Percentiles rank a stretch among this genome's conserved stretches.
phyloP scores from a whole-genome alignment of 2,329 filamentous ascomycete species.

The Colletotrichum lentis region DNA sequence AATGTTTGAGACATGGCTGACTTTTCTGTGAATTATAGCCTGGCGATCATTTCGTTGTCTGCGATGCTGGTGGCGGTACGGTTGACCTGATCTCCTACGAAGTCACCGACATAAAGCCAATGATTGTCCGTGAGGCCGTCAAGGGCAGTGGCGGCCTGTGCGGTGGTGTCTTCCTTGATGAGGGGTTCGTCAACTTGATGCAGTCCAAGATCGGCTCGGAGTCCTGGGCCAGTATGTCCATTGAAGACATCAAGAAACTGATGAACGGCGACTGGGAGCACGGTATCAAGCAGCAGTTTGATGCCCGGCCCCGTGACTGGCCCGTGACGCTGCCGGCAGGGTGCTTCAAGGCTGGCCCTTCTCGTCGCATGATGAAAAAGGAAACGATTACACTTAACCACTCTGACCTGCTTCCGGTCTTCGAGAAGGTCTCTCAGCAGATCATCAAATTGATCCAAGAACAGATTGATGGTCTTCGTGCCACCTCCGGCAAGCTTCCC shows the following conservation, averaged over 20 bases:
- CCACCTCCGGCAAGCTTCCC: constrained; percentile 36
- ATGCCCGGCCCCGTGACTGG: constrained; percentile 32
- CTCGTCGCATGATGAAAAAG: constrained; percentile 1
- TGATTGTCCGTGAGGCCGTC: constrained; percentile 49
- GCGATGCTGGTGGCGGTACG: constrained; percentile 51
- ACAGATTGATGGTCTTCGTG: constrained; percentile 41
- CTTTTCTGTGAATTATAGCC: neutral
- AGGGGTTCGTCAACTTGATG: constrained; percentile 47
- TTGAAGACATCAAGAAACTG: neutral
- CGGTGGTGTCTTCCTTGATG: constrained; percentile 53
- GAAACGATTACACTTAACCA: neutral
- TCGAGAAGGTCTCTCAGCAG: constrained; percentile 39
- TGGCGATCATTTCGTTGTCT: constrained; percentile 45
- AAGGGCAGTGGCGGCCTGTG: constrained; percentile 51
- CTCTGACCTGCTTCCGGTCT: constrained; percentile 41
- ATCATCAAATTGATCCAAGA: constrained; percentile 40
- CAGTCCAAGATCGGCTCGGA: constrained; percentile 34
- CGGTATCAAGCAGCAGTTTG: constrained; percentile 41
- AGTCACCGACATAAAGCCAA: constrained; percentile 39
- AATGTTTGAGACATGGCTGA: too few species aligned
- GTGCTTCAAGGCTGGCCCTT: neutral
- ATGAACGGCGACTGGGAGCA: constrained; percentile 43
- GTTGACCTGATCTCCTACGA: constrained; percentile 54
- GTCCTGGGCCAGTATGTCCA: constrained; percentile 24
- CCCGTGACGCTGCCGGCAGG: constrained; percentile 37